phyloP scores from a whole-genome alignment of 306 rosid species.

The Coriaria nepalensis region DNA sequence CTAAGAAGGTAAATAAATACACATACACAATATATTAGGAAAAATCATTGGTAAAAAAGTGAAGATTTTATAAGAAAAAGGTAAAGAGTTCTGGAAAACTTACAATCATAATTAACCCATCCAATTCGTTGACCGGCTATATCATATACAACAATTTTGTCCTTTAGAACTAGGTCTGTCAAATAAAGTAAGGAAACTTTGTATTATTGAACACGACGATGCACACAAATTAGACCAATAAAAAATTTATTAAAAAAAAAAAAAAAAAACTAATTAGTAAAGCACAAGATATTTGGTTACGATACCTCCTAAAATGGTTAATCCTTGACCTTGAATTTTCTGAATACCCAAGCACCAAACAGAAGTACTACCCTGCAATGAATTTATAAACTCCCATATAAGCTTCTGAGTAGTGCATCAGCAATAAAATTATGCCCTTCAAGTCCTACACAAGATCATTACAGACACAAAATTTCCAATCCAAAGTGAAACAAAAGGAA shows the following conservation, averaged over 20 bases:
- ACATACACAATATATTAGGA: too few relatives aligned
- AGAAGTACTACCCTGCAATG: conserved; percentile 35
- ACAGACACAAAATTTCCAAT: not conserved
- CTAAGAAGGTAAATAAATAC: conserved; percentile 20
- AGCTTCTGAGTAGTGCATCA: not conserved
- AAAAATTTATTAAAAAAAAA: not conserved
- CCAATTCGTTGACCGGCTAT: conserved; percentile 61
- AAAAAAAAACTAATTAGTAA: not conserved
- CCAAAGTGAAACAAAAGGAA: not conserved
- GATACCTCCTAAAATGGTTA: conserved; percentile 66
- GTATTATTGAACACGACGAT: not conserved
- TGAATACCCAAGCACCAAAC: conserved; percentile 77
- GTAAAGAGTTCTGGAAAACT: conserved; percentile 18
- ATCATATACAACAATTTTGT: conserved; percentile 64
- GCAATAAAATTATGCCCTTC: not conserved
- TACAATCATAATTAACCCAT: conserved; percentile 70
- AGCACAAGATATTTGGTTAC: not conserved
- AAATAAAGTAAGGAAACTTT: conserved; percentile 5
- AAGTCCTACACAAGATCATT: too few relatives aligned
- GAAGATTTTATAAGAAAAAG: not conserved
- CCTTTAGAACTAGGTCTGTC: conserved; percentile 64
- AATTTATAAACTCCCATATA: not conserved
- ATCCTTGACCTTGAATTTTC: conserved; percentile 41
- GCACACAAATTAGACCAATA: not conserved
- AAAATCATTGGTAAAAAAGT: not conserved